Evolutionary conservation across 495 filamentous ascomycete species (phyloP).

Genomic region (Penicillium soppii): DNA sequence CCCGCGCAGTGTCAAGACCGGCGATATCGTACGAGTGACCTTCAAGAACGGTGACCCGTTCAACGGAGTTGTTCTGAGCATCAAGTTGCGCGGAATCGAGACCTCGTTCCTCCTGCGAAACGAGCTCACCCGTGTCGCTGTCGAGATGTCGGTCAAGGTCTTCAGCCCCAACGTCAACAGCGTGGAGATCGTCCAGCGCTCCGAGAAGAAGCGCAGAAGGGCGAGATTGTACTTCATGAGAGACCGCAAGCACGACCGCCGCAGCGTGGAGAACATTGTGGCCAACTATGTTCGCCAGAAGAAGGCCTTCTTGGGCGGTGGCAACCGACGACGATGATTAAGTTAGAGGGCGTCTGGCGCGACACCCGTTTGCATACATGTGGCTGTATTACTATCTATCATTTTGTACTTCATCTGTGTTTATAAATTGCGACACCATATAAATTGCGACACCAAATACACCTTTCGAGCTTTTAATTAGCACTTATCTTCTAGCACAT

Average conservation of each 20-base stretch:
- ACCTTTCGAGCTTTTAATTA: background rate
- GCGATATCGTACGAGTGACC: conserved; percentile 90
- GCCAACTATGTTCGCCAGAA: conserved; percentile 64
- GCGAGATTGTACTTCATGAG: conserved; percentile 92
- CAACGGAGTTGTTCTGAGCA: conserved; percentile 79
- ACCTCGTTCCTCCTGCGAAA: conserved; percentile 82
- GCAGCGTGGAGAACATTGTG: conserved; percentile 71
- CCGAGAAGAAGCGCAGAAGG: conserved; percentile 78
- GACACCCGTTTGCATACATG: conserved; percentile 25
- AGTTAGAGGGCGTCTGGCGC: conserved; percentile 6
- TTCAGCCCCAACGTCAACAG: conserved; percentile 85
- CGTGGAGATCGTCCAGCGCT: conserved; percentile 90
- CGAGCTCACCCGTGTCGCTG: conserved; percentile 75
- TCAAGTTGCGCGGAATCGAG: conserved; percentile 81
- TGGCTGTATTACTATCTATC: conserved; percentile 33
- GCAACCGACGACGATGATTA: conserved; percentile 17
- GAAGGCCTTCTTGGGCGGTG: conserved; percentile 43
- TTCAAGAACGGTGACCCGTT: conserved; percentile 84
- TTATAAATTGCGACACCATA: conserved; percentile 8
- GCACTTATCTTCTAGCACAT: background rate
- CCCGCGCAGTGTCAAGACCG: conserved; percentile 69
- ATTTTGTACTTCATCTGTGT: conserved; percentile 9
- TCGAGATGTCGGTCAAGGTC: conserved; percentile 98
- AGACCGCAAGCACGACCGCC: conserved; percentile 65
- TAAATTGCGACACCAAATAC: conserved; percentile 10